A percentile compares a stretch with the other conserved stretches of the same genome.
These are phyloP conservation scores for Microglena sp. DNA, from an alignment of 139 green algal species.

Conservation along the genomic window DNA sequence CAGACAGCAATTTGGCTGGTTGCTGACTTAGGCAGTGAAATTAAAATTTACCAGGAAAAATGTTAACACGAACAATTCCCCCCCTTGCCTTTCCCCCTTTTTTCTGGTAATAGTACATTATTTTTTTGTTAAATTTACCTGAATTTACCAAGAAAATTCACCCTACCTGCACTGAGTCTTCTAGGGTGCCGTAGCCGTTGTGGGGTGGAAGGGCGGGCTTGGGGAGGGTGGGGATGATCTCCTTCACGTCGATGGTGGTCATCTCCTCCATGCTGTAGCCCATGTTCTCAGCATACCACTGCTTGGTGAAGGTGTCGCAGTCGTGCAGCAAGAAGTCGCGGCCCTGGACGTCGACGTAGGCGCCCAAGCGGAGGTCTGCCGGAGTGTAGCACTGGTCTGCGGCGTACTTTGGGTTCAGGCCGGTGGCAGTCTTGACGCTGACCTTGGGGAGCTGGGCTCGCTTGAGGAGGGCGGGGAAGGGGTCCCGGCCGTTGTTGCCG, in stretches of 20 bases:
- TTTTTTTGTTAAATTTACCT: too few species aligned
- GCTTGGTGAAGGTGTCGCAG: slow-evolving; percentile 78
- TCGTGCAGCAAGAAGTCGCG: slow-evolving; percentile 74
- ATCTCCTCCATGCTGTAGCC: slow-evolving; percentile 51
- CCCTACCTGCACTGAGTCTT: too few species aligned
- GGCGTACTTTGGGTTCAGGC: slow-evolving; percentile 16
- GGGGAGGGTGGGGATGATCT: slow-evolving; percentile 31
- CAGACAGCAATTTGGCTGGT: too few species aligned
- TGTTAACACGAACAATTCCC: too few species aligned
- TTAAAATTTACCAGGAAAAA: too few species aligned
- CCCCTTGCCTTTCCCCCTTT: too few species aligned
- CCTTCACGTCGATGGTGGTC: slow-evolving; percentile 49
- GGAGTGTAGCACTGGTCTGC: slow-evolving; percentile 53
- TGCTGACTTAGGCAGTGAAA: too few species aligned
- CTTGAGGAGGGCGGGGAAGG: slow-evolving; percentile 79
- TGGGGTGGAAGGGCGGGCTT: slow-evolving; percentile 52
- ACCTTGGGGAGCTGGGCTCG: slow-evolving; percentile 65
- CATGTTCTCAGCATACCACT: slow-evolving; percentile 61
- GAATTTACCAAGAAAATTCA: too few species aligned
- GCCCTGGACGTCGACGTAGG: slow-evolving; percentile 58
- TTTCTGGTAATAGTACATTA: too few species aligned
- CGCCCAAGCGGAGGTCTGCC: slow-evolving; percentile 71
- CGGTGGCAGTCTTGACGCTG: slow-evolving; percentile 18
- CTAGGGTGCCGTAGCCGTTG: slow-evolving; percentile 72
- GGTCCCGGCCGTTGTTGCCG: slow-evolving; percentile 67